Evolutionary conservation across 352 stramenopile species (phyloP).

Genomic region (Phytophthora tentaculata): DNA sequence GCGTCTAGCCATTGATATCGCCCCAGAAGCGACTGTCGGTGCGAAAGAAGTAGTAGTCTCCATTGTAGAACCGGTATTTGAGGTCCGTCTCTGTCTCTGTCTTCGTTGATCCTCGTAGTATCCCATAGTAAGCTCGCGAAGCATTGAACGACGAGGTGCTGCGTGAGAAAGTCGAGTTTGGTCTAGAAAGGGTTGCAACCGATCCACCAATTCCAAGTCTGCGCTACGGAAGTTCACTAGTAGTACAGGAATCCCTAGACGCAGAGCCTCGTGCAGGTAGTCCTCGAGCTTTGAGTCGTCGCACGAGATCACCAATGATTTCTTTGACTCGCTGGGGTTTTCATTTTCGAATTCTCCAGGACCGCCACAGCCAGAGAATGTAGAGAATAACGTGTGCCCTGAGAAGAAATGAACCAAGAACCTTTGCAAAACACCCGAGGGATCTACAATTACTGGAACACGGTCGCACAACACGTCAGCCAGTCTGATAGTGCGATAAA

Average conservation of each 20-base stretch:
- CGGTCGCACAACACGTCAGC: constrained; percentile 45
- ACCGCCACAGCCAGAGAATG: constrained; percentile 16
- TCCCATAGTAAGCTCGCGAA: constrained; percentile 28
- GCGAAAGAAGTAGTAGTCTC: constrained; percentile 17
- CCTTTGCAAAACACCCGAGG: constrained; percentile 45
- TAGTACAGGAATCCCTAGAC: constrained; percentile 35
- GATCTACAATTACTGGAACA: constrained; percentile 54
- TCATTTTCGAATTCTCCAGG: constrained; percentile 28
- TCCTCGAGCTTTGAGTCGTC: constrained; percentile 31
- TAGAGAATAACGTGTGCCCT: constrained; percentile 42
- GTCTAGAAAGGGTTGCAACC: constrained; percentile 29
- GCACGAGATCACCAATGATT: constrained; percentile 42
- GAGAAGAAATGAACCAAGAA: constrained; percentile 62
- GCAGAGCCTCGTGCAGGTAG: constrained; percentile 42
- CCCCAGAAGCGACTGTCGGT: constrained; percentile 1
- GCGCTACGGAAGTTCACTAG: constrained; percentile 46
- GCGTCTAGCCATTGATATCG: constrained; percentile 7
- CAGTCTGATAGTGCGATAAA: constrained; percentile 24
- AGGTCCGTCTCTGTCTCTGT: constrained; percentile 22
- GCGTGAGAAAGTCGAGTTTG: constrained; percentile 18
- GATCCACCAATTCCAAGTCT: constrained; percentile 14
- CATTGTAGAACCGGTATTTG: constrained; percentile 9
- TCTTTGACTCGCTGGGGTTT: constrained; percentile 11
- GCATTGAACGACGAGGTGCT: constrained; percentile 21
- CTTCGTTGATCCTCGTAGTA: constrained; percentile 32